Evolutionary conservation across 768 basidiomycete species (phyloP).

Genomic region (Russula earlei): DNA sequence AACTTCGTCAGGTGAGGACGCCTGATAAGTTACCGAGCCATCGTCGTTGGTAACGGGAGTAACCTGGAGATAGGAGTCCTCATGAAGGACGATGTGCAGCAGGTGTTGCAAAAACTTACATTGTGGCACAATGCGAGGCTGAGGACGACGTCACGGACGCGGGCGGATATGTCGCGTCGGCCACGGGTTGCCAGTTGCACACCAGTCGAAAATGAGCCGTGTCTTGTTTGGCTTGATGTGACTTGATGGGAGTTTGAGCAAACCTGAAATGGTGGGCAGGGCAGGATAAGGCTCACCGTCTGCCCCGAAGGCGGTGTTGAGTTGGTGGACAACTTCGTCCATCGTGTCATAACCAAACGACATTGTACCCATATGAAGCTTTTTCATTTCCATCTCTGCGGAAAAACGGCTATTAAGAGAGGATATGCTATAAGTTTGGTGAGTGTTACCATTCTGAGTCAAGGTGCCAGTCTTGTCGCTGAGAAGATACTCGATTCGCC

Average conservation of each 20-base stretch:
- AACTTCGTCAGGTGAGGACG: conserved; percentile 97
- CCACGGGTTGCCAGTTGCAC: conserved; percentile 79
- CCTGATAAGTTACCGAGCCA: conserved; percentile 92
- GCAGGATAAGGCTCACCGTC: conserved; percentile 34
- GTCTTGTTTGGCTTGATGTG: conserved; percentile 33
- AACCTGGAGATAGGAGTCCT: conserved; percentile 44
- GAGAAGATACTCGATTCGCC: conserved; percentile 88
- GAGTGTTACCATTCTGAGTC: conserved; percentile 80
- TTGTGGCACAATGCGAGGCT: conserved; percentile 96
- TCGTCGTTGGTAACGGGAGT: conserved; percentile 95
- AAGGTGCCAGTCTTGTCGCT: conserved; percentile 98
- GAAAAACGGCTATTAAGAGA: background rate
- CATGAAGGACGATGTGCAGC: background rate
- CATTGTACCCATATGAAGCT: conserved; percentile 97
- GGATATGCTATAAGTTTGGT: background rate
- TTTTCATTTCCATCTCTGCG: conserved; percentile 98
- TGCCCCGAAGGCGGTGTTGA: conserved; percentile 77
- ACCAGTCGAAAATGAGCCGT: conserved; percentile 60
- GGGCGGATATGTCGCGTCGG: conserved; percentile 87
- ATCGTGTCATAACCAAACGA: conserved; percentile 96
- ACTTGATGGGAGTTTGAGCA: background rate
- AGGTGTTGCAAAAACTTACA: conserved; percentile 36
- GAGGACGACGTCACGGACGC: conserved; percentile 85
- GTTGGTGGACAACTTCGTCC: conserved; percentile 93
- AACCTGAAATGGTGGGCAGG: background rate